Conservation (phyloP, 352 stramenopile species). For the Nothophytophthora sp. region DNA sequence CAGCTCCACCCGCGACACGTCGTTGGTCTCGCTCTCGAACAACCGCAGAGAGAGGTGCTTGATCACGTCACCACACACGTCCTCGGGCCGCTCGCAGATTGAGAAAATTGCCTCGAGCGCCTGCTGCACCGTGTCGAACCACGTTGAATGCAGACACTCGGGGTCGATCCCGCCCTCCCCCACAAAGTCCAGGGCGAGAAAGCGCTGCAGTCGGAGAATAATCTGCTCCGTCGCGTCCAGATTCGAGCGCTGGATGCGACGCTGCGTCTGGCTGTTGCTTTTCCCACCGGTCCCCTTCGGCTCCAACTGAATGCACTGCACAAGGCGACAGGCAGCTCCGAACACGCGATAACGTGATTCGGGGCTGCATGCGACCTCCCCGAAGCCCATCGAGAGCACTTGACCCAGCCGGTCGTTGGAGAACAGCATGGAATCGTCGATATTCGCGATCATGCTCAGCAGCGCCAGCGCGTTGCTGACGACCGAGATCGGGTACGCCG, state of each 20-base stretch:
- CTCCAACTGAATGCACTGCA: conserved; percentile 67
- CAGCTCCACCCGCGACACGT: conserved; percentile 73
- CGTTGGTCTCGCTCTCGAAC: conserved; percentile 68
- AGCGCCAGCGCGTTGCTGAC: conserved; percentile 64
- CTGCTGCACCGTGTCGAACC: conserved; percentile 93
- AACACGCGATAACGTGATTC: conserved; percentile 58
- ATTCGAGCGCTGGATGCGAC: conserved; percentile 71
- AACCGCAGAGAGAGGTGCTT: conserved; percentile 60
- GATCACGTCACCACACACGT: conserved; percentile 74
- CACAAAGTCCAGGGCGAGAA: conserved; percentile 89
- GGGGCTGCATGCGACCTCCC: conserved; percentile 45
- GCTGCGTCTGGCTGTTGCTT: conserved; percentile 40
- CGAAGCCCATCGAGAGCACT: conserved; percentile 62
- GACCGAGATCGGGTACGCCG: conserved; percentile 52
- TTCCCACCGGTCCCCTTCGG: conserved; percentile 33
- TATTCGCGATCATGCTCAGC: conserved; percentile 70
- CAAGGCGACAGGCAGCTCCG: conserved; percentile 56
- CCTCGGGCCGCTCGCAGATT: conserved; percentile 89
- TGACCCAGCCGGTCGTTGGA: conserved; percentile 57
- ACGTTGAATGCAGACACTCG: conserved; percentile 60
- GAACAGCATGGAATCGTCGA: conserved; percentile 64
- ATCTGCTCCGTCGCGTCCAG: conserved; percentile 90
- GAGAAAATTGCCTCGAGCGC: conserved; percentile 93
- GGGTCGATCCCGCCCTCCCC: conserved; percentile 53
- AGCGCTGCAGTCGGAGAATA: conserved; percentile 83